A percentile compares a stretch with the other conserved stretches of the same genome.
phyloP scores from a whole-genome alignment of 192 early-diverging fungal species.

The Backusella tarrabulga region DNA sequence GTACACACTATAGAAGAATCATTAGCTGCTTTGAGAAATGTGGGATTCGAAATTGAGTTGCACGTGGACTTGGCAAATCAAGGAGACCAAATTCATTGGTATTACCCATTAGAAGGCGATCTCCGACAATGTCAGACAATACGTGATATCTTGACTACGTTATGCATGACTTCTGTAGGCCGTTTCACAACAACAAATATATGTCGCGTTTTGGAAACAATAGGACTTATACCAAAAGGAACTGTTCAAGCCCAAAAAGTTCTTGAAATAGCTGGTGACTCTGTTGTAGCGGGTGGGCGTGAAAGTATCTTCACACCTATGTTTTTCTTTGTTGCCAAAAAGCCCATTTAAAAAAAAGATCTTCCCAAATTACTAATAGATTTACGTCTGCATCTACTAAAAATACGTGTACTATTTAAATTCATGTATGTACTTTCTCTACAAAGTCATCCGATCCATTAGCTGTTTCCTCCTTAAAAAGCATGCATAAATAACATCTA shows the following conservation, averaged over 20 bases:
- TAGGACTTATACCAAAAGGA: slow-evolving; percentile 84
- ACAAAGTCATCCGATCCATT: neutral
- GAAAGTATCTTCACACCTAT: slow-evolving; percentile 90
- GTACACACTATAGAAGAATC: slow-evolving; percentile 72
- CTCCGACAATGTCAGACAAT: slow-evolving; percentile 46
- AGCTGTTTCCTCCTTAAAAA: neutral
- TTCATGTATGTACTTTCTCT: neutral
- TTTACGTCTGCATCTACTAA: neutral
- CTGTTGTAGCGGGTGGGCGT: slow-evolving; percentile 74
- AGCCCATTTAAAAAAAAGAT: slow-evolving; percentile 42
- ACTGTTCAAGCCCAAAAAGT: slow-evolving; percentile 80
- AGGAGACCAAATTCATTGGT: slow-evolving; percentile 79
- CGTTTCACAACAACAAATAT: slow-evolving; percentile 75
- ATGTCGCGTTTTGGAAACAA: slow-evolving; percentile 72
- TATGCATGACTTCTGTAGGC: slow-evolving; percentile 56
- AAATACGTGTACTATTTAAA: slow-evolving; percentile 3
- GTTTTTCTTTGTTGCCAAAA: slow-evolving; percentile 81
- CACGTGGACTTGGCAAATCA: slow-evolving; percentile 62
- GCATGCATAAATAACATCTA: neutral
- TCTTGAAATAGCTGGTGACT: slow-evolving; percentile 76
- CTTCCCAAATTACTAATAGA: neutral
- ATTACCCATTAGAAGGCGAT: slow-evolving; percentile 74
- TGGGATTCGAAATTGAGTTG: slow-evolving; percentile 81
- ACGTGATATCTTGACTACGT: slow-evolving; percentile 48
- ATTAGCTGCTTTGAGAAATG: slow-evolving; percentile 74